Base-by-base conservation (phyloP, 345 rosid species). In the Aquilaria yunnanensis region DNA sequence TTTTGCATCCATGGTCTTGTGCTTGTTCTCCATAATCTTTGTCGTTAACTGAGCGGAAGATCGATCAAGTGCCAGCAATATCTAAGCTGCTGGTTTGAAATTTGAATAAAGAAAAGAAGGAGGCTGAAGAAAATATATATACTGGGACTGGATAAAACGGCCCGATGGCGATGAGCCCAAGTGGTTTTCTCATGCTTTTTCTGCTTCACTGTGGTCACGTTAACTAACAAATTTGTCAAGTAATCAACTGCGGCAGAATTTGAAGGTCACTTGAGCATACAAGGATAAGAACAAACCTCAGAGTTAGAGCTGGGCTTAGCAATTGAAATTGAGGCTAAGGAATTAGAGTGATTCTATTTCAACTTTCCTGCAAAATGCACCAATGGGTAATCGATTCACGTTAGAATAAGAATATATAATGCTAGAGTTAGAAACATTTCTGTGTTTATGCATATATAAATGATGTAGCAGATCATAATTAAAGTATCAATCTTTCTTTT, bases 101-200 rank as follows among this genome's bases (percentile, higher is more conserved):
- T 52, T 11, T 12, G 12, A 57, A 51, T 45, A 32, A 12, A n/a
- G 16, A 32, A 51, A 51, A 51, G 6, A 51, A 51, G 6, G 14
- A 13, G 6, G 4, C 16, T 16, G 54, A 8, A 51, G 23, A 16
- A 11, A 14, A 6, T 9, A 54, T 63, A 16, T 16, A 16, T 67
- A 78, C 78, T 72, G 11, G 78, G 82, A 59, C 82, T 74, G 10
- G 74, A 78, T 29, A 74, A 48, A 33, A 78, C 72, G 51, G 81
- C 78, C 10, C 76, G 69, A 47, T 76, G 78, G 10, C 76, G 74
- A 10, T 47, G 29, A 32, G 66, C 46, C 3, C 59, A 63, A 30
- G 14, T 6, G 9, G 64, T 48, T 65, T 48, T 65, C 23, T 3
- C 13, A 43, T 51, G 51, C 49, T 57, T 65, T 10, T 29, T 37